phyloP scores from a whole-genome alignment of 106 monocot species.

The Posidonia australis region DNA sequence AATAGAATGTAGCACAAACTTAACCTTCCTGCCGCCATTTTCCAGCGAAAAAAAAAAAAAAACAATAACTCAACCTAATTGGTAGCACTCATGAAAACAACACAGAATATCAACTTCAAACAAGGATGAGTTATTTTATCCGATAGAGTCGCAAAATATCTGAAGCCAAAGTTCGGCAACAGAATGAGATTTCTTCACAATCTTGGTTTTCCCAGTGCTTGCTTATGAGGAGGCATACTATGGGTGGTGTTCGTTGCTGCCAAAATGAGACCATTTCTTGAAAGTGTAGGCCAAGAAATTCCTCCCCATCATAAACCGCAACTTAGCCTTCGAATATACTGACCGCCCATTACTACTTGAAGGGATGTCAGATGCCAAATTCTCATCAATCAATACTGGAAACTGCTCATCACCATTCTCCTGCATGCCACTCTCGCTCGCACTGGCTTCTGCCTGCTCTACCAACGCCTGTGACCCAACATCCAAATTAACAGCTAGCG shows the following conservation, averaged over 20 bases:
- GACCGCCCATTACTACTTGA: conserved; percentile 36
- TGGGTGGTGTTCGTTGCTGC: conserved; percentile 4
- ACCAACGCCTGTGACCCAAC: not conserved
- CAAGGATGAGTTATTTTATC: conserved; percentile 1
- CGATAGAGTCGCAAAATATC: not conserved
- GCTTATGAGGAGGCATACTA: conserved; percentile 1
- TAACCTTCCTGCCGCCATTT: not conserved
- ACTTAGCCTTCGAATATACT: conserved; percentile 31
- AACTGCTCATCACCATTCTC: conserved; percentile 39
- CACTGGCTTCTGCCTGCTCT: conserved; percentile 29
- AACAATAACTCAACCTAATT: not conserved
- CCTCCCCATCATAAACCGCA: not conserved
- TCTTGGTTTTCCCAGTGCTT: not conserved
- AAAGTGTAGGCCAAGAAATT: conserved; percentile 15
- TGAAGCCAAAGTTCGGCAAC: conserved; percentile 5
- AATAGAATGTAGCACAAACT: not conserved
- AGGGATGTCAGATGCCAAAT: conserved; percentile 21
- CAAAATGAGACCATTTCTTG: conserved; percentile 9
- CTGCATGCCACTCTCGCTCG: conserved; percentile 43
- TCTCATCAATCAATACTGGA: conserved; percentile 10
- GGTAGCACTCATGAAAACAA: too few relatives aligned
- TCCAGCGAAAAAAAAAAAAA: not conserved
- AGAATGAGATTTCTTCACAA: not conserved
- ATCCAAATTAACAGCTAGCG: conserved; percentile 62
- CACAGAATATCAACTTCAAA: not conserved